A percentile compares a stretch with the other conserved stretches of the same genome.
phyloP scores from a whole-genome alignment of 306 rosid species.

The Cajanus cajan region DNA sequence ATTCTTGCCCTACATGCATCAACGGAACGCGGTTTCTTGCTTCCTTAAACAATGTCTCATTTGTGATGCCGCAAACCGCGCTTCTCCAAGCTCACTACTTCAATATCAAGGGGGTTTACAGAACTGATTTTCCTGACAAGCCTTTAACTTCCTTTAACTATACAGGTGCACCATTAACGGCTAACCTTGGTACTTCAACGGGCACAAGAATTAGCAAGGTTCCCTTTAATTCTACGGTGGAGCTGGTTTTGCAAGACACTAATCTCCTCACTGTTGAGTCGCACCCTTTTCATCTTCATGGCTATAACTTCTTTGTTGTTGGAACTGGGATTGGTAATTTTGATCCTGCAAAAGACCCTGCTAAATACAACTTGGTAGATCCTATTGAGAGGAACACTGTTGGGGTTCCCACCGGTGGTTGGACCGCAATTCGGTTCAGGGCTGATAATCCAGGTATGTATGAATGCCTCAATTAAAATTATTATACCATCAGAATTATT shows the following conservation, averaged over 20 bases:
- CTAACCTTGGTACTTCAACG: conserved; percentile 52
- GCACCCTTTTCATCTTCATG: conserved; percentile 81
- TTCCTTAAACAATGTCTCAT: conserved; percentile 77
- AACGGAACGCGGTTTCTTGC: conserved; percentile 78
- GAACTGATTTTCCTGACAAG: conserved; percentile 70
- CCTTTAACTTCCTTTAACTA: conserved; percentile 67
- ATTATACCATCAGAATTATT: too few species aligned
- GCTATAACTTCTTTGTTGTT: conserved; percentile 55
- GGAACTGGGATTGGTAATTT: conserved; percentile 87
- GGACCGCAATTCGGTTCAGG: conserved; percentile 78
- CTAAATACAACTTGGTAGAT: conserved; percentile 71
- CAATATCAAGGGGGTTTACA: conserved; percentile 60
- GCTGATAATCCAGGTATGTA: conserved; percentile 86
- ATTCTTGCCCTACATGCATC: conserved; percentile 62
- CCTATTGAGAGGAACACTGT: conserved; percentile 85
- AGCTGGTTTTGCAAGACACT: conserved; percentile 78
- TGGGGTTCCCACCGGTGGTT: conserved; percentile 92
- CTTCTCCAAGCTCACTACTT: conserved; percentile 89
- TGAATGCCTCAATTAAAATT: background rate
- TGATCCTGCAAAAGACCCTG: conserved; percentile 68
- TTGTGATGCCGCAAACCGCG: conserved; percentile 69
- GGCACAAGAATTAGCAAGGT: conserved; percentile 76
- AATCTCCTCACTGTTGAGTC: conserved; percentile 84
- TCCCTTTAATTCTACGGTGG: conserved; percentile 72
- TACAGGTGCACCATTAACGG: conserved; percentile 63